Evolutionary conservation across 176 grass and related monocot genomes (phyloP), one percentile per base, ranked within the genome.

Genomic region (Bromus sterilis): DNA sequence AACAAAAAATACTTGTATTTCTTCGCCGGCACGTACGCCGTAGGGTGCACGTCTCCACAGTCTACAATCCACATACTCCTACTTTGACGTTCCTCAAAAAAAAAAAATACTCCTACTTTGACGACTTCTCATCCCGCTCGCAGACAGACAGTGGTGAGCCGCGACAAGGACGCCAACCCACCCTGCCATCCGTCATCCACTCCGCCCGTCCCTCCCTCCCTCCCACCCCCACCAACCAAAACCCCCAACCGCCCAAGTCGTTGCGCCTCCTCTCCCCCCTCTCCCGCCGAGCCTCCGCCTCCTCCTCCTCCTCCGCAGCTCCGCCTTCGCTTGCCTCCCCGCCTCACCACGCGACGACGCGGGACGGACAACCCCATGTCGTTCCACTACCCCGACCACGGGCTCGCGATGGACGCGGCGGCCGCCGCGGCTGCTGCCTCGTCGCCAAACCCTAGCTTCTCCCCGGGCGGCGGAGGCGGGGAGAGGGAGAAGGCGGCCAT

Each of bases 401-500:
- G 79, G 4, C 84, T 90, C 39, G 62, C 84, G 13, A 90, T 90
- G 88, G 88, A 90, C 75, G 79, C 78, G 20, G 70, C 79, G 0
- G 90, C 81, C 0, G 46, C 46, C 46, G 46, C 46, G 46, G 80
- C 58, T 3, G 86, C 78, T 1, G 78, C 85, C 48, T 66, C 88
- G 37, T 86, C 88, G 67, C 84, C 84, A 7, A 90, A 86, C 84
- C 84, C 88, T 86, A 86, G 88, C 75, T 86, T 90, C 83, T 78
- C 87, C 51, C 40, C 88, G 26, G 34, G 33, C 57, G 43, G 40
- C 7, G 40, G 20, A 2, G 87, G 79, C 33, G 79, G 76, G 44
- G 91, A 93, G 72, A 58, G 88, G 58, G 83, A 85, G 85, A 96
- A 99, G 91, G 89, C 82, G 75, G 97, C 92, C 77, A 73, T 99